Base-by-base conservation (phyloP, 2,329 filamentous ascomycete species). In the Colletotrichum cordylinicola region DNA sequence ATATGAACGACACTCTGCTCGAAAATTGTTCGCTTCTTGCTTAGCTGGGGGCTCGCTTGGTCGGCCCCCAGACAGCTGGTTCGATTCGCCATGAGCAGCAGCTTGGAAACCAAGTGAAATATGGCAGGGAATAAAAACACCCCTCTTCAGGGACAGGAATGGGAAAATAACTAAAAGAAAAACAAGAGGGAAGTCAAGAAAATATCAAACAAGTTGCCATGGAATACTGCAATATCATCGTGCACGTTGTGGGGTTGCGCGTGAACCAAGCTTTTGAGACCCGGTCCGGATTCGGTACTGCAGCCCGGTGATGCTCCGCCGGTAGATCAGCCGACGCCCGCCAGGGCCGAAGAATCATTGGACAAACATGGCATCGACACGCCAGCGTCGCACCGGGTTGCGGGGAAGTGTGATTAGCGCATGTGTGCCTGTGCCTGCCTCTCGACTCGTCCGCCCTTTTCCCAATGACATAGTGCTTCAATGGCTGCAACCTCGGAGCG, bases 271-370 rank as follows among this genome's bases (percentile, higher is more conserved):
- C 71, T 70, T 62, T 70, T 18, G 33, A 16, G 24, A 56, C 39
- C 43, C 56, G 52, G 64, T 9, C 39, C 67, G 39, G 56, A 33
- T 24, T 62, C 56, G 71, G 71, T 60, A 70, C 39, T 21, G 48
- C 18, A 35, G 39, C 52, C 61, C 21, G 31, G 62, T 24, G 61
- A 43, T 27, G 33, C 24, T 21, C 31, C 18, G 35, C 70, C 74
- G 60, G 65, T 18, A 76, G 74, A 76, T 76, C 43, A 33, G 18
- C 70, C 71, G 74, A 76, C 52, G 74, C 74, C 74, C 74, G 74
- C 33, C 64, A 60, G 24, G 24, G 69, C 48, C 31, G 27, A 21
- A 60, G 29, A 68, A 27, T 21, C 64, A 37, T 58, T 35, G 31
- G 69, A 16, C 43, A 56, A 29, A 56, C 37, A 33, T 37, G 31